Percentiles rank a stretch among this genome's conserved stretches.
These are phyloP conservation scores for Globisporangium sylvaticum DNA, from an alignment of 352 stramenopile species.

Conservation along the genomic window DNA sequence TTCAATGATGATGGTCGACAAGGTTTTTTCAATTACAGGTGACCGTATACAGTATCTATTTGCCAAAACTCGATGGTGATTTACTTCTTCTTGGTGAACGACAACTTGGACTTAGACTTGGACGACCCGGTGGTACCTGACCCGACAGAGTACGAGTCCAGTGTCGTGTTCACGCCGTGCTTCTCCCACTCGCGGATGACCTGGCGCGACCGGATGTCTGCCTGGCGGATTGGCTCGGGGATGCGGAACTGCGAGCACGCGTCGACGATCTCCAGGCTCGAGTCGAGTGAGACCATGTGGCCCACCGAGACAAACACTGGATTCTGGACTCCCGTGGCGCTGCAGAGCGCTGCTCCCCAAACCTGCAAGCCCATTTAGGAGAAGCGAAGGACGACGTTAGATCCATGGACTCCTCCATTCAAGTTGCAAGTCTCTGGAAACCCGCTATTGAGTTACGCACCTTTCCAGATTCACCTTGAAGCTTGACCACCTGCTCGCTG, in stretches of 20 bases:
- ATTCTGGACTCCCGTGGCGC: constrained; percentile 57
- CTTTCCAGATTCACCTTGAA: constrained; percentile 59
- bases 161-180: constrained; percentile 38
- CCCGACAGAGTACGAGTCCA: constrained; percentile 36
- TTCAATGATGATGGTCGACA: too few species aligned
- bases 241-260: constrained; percentile 67
- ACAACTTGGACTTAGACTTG: not conserved
- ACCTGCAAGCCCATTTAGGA: constrained; percentile 12
- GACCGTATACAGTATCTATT: not conserved
- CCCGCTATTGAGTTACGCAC: not conserved
- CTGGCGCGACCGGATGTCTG: constrained; percentile 73
- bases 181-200: constrained; percentile 71
- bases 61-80: not conserved
- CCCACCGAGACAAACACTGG: constrained; percentile 85
- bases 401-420: not conserved
- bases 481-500: constrained; percentile 30
- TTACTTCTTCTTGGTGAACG: constrained; percentile 2
- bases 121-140: not conserved
- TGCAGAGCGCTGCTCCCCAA: constrained; percentile 75
- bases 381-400: not conserved
- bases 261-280: constrained; percentile 49
- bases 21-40: too few species aligned
- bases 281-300: constrained; percentile 60
- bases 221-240: constrained; percentile 83
- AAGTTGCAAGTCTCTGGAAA: not conserved